Conservation (phyloP, 768 basidiomycete species). For the Naematelia aurantialba region DNA sequence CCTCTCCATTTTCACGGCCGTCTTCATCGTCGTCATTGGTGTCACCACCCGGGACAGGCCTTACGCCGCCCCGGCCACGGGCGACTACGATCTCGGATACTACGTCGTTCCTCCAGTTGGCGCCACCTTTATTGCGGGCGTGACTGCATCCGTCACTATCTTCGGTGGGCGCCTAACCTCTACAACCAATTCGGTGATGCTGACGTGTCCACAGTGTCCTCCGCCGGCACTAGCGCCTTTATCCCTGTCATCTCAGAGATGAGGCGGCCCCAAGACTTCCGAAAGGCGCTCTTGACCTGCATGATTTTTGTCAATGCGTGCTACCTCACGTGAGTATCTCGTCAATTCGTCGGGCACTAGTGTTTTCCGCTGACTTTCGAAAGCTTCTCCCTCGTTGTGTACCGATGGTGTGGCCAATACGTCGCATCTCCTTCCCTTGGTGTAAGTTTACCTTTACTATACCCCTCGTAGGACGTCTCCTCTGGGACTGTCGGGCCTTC, state of each 20-base stretch:
- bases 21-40: conserved; percentile 26
- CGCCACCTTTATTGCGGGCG: conserved; percentile 14
- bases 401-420: conserved; percentile 28
- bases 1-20: conserved; percentile 19
- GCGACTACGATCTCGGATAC: conserved; percentile 12
- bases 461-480: background rate
- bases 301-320: conserved; percentile 20
- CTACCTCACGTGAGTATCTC: conserved; percentile 6
- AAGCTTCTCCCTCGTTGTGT: conserved; percentile 16
- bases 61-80: conserved; percentile 20
- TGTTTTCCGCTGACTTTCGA: background rate
- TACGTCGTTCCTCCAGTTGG: conserved; percentile 12
- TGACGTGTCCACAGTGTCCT: conserved; percentile 2
- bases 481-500: background rate
- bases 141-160: conserved; percentile 16
- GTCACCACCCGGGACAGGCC: conserved; percentile 22
- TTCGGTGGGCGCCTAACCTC: background rate
- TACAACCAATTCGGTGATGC: background rate
- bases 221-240: conserved; percentile 8
- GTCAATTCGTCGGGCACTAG: background rate
- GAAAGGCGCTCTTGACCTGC: conserved; percentile 28
- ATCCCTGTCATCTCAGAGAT: conserved; percentile 41
- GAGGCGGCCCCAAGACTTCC: conserved; percentile 37
- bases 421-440: conserved; percentile 44
- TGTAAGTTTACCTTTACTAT: background rate